phyloP scores from a whole-genome alignment of 1,284 basidiomycete genomes.

The Cryptococcus sp. region DNA sequence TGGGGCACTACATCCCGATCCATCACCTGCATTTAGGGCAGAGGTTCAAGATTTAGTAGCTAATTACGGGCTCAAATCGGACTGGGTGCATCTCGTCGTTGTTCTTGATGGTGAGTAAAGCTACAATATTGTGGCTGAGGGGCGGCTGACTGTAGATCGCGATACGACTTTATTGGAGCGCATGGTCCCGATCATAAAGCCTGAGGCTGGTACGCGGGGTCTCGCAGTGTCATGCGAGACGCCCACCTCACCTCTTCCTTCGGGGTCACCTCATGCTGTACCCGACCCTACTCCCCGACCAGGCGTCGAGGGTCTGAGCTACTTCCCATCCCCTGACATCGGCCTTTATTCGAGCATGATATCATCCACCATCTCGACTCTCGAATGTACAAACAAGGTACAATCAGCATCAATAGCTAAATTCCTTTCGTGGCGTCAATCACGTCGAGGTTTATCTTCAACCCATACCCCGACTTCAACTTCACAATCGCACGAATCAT shows the following conservation, averaged over 20 bases:
- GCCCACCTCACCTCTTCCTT: no score
- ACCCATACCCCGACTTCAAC: slow-evolving; percentile 17
- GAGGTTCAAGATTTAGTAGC: slow-evolving; percentile 23
- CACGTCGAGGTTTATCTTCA: slow-evolving; percentile 1
- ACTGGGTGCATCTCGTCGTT: slow-evolving; percentile 27
- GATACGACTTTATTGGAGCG: no score
- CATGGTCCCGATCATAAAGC: no score
- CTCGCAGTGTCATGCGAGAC: no score
- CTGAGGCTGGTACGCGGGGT: no score
- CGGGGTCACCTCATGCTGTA: no score
- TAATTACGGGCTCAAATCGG: slow-evolving; percentile 14
- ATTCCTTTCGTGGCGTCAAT: slow-evolving; percentile 27
- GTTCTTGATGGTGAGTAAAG: slow-evolving; percentile 5
- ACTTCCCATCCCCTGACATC: slow-evolving; percentile 8
- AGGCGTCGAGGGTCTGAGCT: slow-evolving; percentile 6
- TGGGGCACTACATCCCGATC: slow-evolving; percentile 23
- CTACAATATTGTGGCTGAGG: no score
- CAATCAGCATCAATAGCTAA: slow-evolving; percentile 7
- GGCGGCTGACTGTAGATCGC: no score
- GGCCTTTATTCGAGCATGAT: slow-evolving; percentile 2
- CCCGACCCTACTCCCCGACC: slow-evolving; percentile 9
- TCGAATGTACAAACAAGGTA: not conserved
- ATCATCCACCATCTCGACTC: not conserved
- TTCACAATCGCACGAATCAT: slow-evolving; percentile 9
- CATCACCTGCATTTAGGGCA: slow-evolving; percentile 10